Percentiles rank a stretch among this genome's conserved stretches.
Conservation (phyloP, 805 yeast genomes). For the Tetrapisispora iriomotensis region DNA sequence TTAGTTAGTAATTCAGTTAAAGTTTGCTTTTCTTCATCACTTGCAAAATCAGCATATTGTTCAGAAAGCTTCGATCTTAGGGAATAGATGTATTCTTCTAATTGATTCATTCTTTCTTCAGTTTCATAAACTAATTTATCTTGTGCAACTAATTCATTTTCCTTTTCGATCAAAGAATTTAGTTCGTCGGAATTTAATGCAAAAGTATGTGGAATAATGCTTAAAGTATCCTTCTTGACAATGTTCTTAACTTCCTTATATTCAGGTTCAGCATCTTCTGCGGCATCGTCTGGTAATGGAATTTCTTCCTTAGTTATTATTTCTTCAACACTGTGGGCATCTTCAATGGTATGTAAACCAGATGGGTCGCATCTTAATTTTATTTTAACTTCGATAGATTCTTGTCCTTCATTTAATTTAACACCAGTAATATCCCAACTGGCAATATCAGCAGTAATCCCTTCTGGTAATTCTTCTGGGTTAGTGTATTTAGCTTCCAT, state of each 20-base stretch:
- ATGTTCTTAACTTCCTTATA: constrained; percentile 85
- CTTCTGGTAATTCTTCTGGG: constrained; percentile 60
- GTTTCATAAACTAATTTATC: constrained; percentile 98
- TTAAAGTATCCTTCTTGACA: constrained; percentile 80
- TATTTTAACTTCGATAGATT: constrained; percentile 74
- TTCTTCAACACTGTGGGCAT: constrained; percentile 92
- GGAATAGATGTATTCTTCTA: constrained; percentile 97
- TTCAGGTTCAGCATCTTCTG: constrained; percentile 66
- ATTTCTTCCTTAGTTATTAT: constrained; percentile 79
- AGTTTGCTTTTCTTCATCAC: constrained; percentile 79
- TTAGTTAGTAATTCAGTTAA: constrained; percentile 62
- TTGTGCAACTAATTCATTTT: constrained; percentile 71
- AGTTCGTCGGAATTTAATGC: constrained; percentile 49
- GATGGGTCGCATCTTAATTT: constrained; percentile 96
- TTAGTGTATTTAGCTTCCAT: constrained; percentile 80
- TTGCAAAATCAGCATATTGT: constrained; percentile 76
- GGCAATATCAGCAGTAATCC: constrained; percentile 56
- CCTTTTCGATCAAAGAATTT: constrained; percentile 65
- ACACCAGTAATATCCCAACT: constrained; percentile 85
- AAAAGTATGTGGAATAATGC: constrained; percentile 49
- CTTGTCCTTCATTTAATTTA: constrained; percentile 64
- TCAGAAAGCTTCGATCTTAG: constrained; percentile 96
- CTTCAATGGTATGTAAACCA: constrained; percentile 87
- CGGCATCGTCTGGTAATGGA: constrained; percentile 41
- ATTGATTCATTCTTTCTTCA: constrained; percentile 95